Percentiles rank a stretch among this genome's conserved stretches.
phyloP scores from a whole-genome alignment of 1,139 yeast species.

The Scheffersomyces parashehatae region DNA sequence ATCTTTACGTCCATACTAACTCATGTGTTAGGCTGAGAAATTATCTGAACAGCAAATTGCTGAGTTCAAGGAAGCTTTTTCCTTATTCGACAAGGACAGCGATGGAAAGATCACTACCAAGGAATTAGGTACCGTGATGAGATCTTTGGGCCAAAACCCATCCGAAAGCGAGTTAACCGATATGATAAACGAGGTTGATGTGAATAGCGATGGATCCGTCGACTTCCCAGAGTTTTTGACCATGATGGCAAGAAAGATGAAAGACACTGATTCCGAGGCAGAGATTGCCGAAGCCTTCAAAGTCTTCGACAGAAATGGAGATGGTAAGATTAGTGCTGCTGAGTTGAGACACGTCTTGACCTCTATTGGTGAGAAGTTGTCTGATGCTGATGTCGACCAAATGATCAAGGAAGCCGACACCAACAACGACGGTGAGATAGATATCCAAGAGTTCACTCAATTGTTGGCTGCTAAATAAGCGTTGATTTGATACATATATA shows the following conservation, averaged over 20 bases:
- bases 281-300: constrained; percentile 97
- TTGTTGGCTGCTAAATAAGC: constrained; percentile 55
- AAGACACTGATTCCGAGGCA: constrained; percentile 95
- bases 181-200: constrained; percentile 95
- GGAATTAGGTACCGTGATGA: constrained; percentile 97
- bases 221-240: constrained; percentile 86
- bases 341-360: constrained; percentile 90
- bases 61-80: constrained; percentile 96
- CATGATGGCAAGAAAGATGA: constrained; percentile 94
- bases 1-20: constrained; percentile 5
- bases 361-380: constrained; percentile 57
- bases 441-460: constrained; percentile 91
- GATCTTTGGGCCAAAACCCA: constrained; percentile 96
- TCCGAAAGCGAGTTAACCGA: constrained; percentile 94
- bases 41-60: constrained; percentile 94
- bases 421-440: constrained; percentile 94
- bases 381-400: constrained; percentile 95
- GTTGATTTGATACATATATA: too few species aligned
- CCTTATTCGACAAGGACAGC: constrained; percentile 92
- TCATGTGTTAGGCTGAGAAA: constrained; percentile 63
- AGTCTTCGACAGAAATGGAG: constrained; percentile 92
- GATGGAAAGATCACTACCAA: constrained; percentile 95
- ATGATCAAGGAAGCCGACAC: constrained; percentile 96
- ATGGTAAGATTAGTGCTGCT: constrained; percentile 94
- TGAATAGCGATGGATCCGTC: constrained; percentile 90